A percentile compares a stretch with the other conserved stretches of the same genome.
These are phyloP conservation scores for Fusarium sp. DNA, from an alignment of 2,329 filamentous ascomycete genomes.

Conservation along the genomic window DNA sequence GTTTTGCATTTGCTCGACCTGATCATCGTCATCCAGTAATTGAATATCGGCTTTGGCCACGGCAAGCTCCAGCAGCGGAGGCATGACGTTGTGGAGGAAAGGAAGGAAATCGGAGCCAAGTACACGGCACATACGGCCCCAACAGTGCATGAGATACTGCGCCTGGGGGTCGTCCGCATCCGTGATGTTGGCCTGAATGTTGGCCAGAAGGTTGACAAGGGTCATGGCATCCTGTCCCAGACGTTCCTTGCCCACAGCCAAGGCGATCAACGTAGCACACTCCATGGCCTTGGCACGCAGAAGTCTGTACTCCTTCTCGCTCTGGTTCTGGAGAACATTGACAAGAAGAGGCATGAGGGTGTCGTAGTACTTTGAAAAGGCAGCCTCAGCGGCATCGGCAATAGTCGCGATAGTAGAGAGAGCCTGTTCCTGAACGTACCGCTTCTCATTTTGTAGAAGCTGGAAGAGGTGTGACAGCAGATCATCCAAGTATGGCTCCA, in stretches of 20 bases:
- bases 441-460: constrained; percentile 88
- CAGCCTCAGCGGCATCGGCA: constrained; percentile 95
- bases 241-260: constrained; percentile 92
- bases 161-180: constrained; percentile 95
- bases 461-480: constrained; percentile 86
- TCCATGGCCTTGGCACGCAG: constrained; percentile 98
- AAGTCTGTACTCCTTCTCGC: constrained; percentile 90
- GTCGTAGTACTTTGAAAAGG: constrained; percentile 95
- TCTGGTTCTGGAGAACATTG: constrained; percentile 86
- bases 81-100: constrained; percentile 93
- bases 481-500: constrained; percentile 93
- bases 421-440: constrained; percentile 97
- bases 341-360: constrained; percentile 95
- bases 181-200: constrained; percentile 85
- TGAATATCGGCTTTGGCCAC: constrained; percentile 98
- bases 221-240: constrained; percentile 88
- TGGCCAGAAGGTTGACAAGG: constrained; percentile 85
- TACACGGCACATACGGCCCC: constrained; percentile 98
- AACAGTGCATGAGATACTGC: constrained; percentile 97
- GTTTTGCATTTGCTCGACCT: constrained; percentile 89
- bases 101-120: constrained; percentile 90
- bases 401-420: constrained; percentile 98
- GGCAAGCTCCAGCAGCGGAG: constrained; percentile 87
- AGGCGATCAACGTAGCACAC: constrained; percentile 92
- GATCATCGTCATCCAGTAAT: constrained; percentile 92